A percentile compares a stretch with the other conserved stretches of the same genome.
Conservation (phyloP, 2,329 filamentous ascomycete species). For the Hypoxylon rubiginosum region DNA sequence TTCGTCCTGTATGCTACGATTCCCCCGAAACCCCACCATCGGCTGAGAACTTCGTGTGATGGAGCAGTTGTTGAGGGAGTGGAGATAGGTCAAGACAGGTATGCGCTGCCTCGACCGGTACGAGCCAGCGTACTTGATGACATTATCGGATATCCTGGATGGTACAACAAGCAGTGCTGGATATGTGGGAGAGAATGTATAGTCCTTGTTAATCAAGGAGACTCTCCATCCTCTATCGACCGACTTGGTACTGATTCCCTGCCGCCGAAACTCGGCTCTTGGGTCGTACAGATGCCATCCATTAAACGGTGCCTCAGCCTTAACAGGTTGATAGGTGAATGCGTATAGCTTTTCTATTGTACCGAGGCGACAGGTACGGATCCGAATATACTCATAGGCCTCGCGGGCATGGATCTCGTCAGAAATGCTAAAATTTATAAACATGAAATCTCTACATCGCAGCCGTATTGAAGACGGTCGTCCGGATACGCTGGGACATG, state of each 20-base stretch:
- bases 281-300: constrained; percentile 91
- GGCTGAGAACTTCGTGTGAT: constrained; percentile 97
- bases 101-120: constrained; percentile 92
- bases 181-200: constrained; percentile 92
- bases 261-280: constrained; percentile 84
- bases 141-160: constrained; percentile 93
- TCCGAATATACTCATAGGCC: constrained; percentile 87
- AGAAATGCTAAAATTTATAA: constrained; percentile 89
- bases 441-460: constrained; percentile 92
- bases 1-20: constrained; percentile 95
- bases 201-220: constrained; percentile 90
- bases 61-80: constrained; percentile 95
- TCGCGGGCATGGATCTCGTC: constrained; percentile 82
- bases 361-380: constrained; percentile 83
- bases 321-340: constrained; percentile 84
- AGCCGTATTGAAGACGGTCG: constrained; percentile 86
- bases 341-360: constrained; percentile 91
- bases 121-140: constrained; percentile 89
- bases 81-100: constrained; percentile 92
- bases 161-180: constrained; percentile 88
- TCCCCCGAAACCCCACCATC: constrained; percentile 84
- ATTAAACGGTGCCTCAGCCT: constrained; percentile 78
- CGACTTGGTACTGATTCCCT: constrained; percentile 88
- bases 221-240: constrained; percentile 87
- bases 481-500: constrained; percentile 76